These are phyloP conservation scores for Scenedesmus sp. DNA, from an alignment of 163 green algal species.

Conservation along the genomic window DNA sequence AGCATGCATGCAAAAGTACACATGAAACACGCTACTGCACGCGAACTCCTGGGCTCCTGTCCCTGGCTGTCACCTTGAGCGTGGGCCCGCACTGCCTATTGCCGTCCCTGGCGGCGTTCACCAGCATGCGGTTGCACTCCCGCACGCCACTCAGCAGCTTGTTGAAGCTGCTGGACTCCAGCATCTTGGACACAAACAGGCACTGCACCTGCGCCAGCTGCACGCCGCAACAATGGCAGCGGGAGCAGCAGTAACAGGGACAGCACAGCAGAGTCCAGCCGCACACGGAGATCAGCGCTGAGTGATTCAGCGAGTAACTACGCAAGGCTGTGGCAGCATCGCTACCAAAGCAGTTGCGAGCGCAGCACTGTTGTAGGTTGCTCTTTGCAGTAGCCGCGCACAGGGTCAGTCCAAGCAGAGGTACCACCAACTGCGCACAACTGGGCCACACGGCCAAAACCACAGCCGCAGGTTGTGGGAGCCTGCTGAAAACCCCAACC, in stretches of 20 bases:
- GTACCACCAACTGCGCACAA: too few species aligned
- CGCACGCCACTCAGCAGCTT: slow-evolving; percentile 78
- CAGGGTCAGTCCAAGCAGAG: too few species aligned
- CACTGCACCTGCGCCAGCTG: slow-evolving; percentile 71
- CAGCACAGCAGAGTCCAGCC: neutral
- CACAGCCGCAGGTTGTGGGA: slow-evolving; percentile 30
- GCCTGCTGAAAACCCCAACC: neutral
- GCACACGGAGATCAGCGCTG: neutral
- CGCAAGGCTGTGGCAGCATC: too few species aligned
- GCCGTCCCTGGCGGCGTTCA: slow-evolving; percentile 38
- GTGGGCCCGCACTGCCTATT: neutral
- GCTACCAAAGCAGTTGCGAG: too few species aligned
- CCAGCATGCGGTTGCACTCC: slow-evolving; percentile 68
- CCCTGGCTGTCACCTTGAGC: neutral
- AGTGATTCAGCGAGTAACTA: too few species aligned
- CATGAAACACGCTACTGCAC: too few species aligned
- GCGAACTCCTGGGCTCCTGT: neutral
- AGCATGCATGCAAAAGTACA: too few species aligned
- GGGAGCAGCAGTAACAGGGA: neutral
- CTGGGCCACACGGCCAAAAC: slow-evolving; percentile 28
- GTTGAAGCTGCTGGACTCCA: slow-evolving; percentile 77
- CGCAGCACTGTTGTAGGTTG: too few species aligned
- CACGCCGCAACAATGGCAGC: neutral
- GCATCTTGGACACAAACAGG: slow-evolving; percentile 69
- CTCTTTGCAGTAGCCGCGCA: too few species aligned